Percentiles rank a stretch among this genome's conserved stretches.
Evolutionary conservation across 192 early-diverging fungal species (phyloP).

Genomic region (Cladochytrium replicatum): DNA sequence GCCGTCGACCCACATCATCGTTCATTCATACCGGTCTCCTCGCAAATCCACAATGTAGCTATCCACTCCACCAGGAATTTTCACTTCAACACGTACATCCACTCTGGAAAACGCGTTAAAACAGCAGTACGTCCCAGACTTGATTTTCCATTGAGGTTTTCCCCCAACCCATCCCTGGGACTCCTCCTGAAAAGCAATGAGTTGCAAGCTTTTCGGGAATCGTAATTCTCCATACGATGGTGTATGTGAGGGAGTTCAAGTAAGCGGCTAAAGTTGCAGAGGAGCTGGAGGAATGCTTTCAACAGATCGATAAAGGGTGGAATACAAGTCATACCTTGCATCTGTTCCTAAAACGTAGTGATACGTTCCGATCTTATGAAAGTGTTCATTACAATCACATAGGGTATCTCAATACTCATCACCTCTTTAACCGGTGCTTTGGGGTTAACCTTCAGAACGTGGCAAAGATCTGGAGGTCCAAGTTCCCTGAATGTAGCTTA

Average conservation of each 20-base stretch:
- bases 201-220: not conserved
- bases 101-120: constrained; percentile 96
- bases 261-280: constrained; percentile 97
- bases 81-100: constrained; percentile 96
- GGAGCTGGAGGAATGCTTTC: constrained; percentile 74
- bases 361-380: constrained; percentile 60
- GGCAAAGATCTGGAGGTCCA: constrained; percentile 95
- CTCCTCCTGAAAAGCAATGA: constrained; percentile 37
- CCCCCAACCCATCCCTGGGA: constrained; percentile 52
- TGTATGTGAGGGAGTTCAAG: constrained; percentile 89
- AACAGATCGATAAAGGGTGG: constrained; percentile 53
- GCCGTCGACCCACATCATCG: not conserved
- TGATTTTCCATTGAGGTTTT: constrained; percentile 52
- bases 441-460: constrained; percentile 85
- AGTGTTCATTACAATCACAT: constrained; percentile 5
- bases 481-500: constrained; percentile 62
- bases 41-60: constrained; percentile 78
- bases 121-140: constrained; percentile 75
- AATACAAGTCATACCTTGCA: constrained; percentile 23
- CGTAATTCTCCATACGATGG: constrained; percentile 56
- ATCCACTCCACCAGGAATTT: constrained; percentile 97
- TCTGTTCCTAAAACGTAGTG: constrained; percentile 51
- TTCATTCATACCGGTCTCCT: constrained; percentile 64
- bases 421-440: constrained; percentile 73
- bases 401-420: too few species aligned